These are phyloP conservation scores for Nephelium lappaceum DNA, from an alignment of 345 rosid genomes.

Conservation along the genomic window DNA sequence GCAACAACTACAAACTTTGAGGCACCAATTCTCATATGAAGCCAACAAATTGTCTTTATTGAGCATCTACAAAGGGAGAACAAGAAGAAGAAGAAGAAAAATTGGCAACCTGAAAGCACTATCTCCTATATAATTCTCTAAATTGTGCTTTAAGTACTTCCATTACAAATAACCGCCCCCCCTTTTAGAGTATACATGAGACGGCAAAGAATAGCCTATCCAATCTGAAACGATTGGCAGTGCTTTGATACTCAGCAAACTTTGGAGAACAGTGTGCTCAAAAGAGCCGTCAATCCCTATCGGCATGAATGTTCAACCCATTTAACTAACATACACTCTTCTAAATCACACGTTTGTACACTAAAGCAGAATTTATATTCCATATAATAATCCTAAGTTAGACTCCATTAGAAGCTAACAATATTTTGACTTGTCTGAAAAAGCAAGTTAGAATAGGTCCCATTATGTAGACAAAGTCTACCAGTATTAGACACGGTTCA, in stretches of 20 bases:
- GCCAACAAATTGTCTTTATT: not conserved
- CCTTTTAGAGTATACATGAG: not conserved
- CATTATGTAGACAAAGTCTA: slow-evolving; percentile 10
- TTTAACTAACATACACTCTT: not conserved
- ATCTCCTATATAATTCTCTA: not conserved
- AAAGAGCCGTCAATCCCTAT: not conserved
- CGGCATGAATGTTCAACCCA: not conserved
- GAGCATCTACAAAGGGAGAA: not conserved
- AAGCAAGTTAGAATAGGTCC: not conserved
- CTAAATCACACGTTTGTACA: not conserved
- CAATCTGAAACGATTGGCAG: not conserved
- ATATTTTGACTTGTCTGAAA: not conserved
- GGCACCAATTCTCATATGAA: not conserved
- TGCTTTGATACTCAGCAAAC: not conserved
- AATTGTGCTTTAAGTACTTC: not conserved
- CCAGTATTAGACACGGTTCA: slow-evolving; percentile 4
- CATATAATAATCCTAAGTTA: too few species aligned
- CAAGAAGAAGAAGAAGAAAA: not conserved
- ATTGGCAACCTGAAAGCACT: not conserved
- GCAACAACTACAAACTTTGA: not conserved
- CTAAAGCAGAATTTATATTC: not conserved
- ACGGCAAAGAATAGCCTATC: not conserved
- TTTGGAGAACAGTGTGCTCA: not conserved
- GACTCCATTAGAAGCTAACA: not conserved
- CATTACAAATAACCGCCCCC: not conserved